Percentiles rank a stretch among this genome's conserved stretches.
Evolutionary conservation across 2,329 filamentous ascomycete genomes (phyloP).

Genomic region (Aureobasidium subglaciale): DNA sequence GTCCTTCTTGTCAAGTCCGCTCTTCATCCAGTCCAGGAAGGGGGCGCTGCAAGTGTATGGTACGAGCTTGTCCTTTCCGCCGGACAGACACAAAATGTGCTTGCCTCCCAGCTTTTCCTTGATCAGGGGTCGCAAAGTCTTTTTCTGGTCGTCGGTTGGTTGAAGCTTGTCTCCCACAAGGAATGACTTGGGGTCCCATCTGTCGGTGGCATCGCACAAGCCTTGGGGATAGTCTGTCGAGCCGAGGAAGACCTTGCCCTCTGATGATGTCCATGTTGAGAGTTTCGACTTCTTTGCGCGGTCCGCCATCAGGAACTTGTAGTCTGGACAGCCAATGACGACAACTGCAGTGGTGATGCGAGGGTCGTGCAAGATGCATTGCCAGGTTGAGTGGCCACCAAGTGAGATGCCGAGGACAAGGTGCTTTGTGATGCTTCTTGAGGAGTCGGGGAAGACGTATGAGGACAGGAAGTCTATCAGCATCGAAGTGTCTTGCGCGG

Average conservation of each 20-base stretch:
- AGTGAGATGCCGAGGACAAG: conserved; percentile 76
- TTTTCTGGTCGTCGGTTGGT: conserved; percentile 39
- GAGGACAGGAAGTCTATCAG: conserved; percentile 72
- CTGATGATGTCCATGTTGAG: conserved; percentile 50
- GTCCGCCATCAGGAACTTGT: conserved; percentile 69
- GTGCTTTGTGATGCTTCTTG: conserved; percentile 50
- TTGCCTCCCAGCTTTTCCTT: conserved; percentile 46
- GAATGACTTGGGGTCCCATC: conserved; percentile 68
- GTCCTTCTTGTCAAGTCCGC: conserved; percentile 36
- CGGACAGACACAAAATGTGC: conserved; percentile 57
- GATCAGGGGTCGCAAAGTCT: conserved; percentile 31
- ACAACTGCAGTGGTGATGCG: conserved; percentile 71
- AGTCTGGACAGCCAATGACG: conserved; percentile 87
- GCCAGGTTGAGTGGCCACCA: conserved; percentile 84
- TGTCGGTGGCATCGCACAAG: conserved; percentile 56
- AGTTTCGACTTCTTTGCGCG: conserved; percentile 67
- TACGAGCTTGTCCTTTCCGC: conserved; percentile 63
- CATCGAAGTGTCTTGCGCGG: conserved; percentile 64
- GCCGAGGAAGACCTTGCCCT: conserved; percentile 62
- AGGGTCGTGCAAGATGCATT: conserved; percentile 69
- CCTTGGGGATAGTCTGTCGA: conserved; percentile 68
- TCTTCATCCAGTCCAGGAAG: conserved; percentile 57
- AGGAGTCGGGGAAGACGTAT: conserved; percentile 55
- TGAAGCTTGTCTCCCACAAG: conserved; percentile 47
- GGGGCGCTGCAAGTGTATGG: conserved; percentile 56